Base-by-base conservation (phyloP, 2,329 filamentous ascomycete genomes). In the Hypoxylon rubiginosum region DNA sequence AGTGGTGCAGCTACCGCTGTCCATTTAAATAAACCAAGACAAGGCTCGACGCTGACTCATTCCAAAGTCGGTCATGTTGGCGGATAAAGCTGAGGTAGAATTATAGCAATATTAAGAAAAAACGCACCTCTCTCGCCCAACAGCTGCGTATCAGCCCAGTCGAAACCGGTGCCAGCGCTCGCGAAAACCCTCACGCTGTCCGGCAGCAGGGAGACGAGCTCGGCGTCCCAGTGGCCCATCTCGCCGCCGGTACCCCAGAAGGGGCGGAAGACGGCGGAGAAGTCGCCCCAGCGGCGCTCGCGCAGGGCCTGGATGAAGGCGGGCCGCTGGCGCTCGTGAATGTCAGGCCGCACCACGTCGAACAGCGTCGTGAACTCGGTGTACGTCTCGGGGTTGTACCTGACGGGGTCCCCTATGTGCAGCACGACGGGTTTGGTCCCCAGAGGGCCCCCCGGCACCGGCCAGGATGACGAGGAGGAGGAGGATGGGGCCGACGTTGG, bases 321-420 rank as follows among this genome's bases (percentile, higher is more conserved):
- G 43, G 76, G 72, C 13, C 87, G 79, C 69, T 84, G 77, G 2
- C 86, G 84, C 73, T 89, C 86, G 15, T 80, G 78, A 0, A 79
- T 68, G 8, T 79, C 79, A 0, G 85, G 86, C n/a, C 84, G 83
- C 53, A 88, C 73, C 24, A 89, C 78, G 13, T 85, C 80, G 71
- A 83, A 88, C 17, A 73, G 76, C 0, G 75, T 50, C 28, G 77
- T 74, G 71, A 87, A 82, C 66, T 78, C 76, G 32, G 76, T 76
- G 70, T 84, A 85, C 0, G 82, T 84, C 1, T 79, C 75, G 0
- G 78, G 81, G 68, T 86, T 85, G 76, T 85, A 86, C 67, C 80
- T 80, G 62, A 85, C 77, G 8, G 82, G 80, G 74, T 94, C 92
- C 68, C 92, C 93, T 78, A 93, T 89, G 80, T 90, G 91, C 71